These are phyloP conservation scores for Picea mariana DNA, from an alignment of 83 land plant species.

Conservation along the genomic window DNA sequence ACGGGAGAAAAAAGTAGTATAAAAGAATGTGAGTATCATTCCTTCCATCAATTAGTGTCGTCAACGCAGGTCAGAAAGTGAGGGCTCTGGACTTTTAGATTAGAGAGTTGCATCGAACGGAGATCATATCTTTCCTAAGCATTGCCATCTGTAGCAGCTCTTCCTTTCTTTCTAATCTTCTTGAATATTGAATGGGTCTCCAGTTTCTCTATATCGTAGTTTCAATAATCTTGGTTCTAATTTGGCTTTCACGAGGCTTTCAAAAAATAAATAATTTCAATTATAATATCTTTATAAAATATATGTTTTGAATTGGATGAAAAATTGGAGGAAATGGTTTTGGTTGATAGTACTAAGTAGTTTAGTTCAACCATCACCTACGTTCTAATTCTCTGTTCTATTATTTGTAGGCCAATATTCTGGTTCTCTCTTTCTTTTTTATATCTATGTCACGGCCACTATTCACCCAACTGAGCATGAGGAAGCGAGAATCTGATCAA, in stretches of 20 bases:
- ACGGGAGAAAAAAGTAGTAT: not conserved
- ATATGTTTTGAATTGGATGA: not conserved
- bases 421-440: slow-evolving; percentile 45
- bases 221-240: not conserved
- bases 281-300: not conserved
- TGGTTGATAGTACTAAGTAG: not conserved
- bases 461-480: slow-evolving; percentile 44
- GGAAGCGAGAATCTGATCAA: slow-evolving; percentile 28
- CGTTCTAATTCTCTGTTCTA: not conserved
- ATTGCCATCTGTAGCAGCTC: not conserved
- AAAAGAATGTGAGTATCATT: not conserved
- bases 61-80: not conserved
- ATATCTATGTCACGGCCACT: slow-evolving; percentile 45
- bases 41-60: not conserved
- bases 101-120: not conserved
- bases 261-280: not conserved
- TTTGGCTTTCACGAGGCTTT: not conserved
- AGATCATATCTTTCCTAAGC: not conserved
- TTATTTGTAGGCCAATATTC: slow-evolving; percentile 33
- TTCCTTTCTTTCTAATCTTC: not conserved
- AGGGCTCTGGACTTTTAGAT: not conserved
- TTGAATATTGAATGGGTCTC: not conserved
- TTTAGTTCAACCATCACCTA: not conserved
- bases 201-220: not conserved
- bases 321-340: not conserved